Evolutionary conservation across 352 stramenopile genomes (phyloP), one percentile per base, ranked within the genome.

Genomic region (Phytopythium kandeliae): DNA sequence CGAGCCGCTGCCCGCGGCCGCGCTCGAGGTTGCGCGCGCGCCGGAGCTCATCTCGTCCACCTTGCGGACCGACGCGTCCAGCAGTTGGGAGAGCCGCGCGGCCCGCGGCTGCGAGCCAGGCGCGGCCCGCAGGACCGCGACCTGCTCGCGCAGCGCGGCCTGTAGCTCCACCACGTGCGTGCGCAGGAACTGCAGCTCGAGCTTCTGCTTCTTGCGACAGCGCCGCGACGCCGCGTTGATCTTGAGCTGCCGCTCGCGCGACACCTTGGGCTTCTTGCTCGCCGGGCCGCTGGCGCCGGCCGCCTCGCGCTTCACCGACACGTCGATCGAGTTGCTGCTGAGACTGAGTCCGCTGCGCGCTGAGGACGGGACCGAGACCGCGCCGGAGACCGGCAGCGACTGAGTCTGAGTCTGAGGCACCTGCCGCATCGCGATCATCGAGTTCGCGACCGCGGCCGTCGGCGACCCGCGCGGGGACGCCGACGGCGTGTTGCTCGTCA

Each of bases 161-260:
- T 90, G 79, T 1, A 93, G 77, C 51, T 93, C 83, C 36, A 91
- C 74, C 5, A 93, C 83, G 55, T 93, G 83, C 11, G 67, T 75
- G 21, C 83, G 75, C 28, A 93, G 65, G 60, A 93, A 93, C 55
- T 90, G 79, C n/a, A 93, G 62, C 69, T 93, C 83, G 19, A 89
- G 54, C 65, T 93, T 93, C 64, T 93, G 83, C 51, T 90, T 91
- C 63, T 90, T 87, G n/a, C 83, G 76, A 51, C 83, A 93, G 17
- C 81, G 72, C 2, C 83, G 66, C 0, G 78, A 90, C 51, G 83
- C 83, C 2, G 83, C 83, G 52, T 93, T 93, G 70, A 93, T 93
- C 66, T 91, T 93, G 34, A 93, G 77, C 55, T 93, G 83, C 0
- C 83, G 74, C 67, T 93, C 83, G 25, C 83, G 71, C 10, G 79